Percentiles rank a stretch among this genome's conserved stretches.
Conservation (phyloP, 2,329 filamentous ascomycete species). For the Myriosclerotinia scirpicola region DNA sequence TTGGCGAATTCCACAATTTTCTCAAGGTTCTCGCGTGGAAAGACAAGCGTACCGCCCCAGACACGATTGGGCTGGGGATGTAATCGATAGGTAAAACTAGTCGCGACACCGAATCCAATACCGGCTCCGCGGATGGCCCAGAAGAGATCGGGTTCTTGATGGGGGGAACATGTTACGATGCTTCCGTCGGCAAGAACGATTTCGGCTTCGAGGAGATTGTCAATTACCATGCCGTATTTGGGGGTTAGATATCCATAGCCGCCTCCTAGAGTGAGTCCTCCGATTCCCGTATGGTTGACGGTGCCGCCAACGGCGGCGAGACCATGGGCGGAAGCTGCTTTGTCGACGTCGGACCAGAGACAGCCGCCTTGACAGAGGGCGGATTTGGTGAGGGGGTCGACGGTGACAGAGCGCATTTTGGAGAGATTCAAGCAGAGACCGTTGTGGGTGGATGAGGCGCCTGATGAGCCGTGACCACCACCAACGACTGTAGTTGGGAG, state of each 20-base stretch:
- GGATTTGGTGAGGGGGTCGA: conserved; percentile 24
- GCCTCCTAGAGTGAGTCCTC: conserved; percentile 20
- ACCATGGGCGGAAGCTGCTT: conserved; percentile 16
- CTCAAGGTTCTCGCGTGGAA: conserved; percentile 25
- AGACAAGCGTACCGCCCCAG: conserved; percentile 28
- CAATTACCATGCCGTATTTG: conserved; percentile 21
- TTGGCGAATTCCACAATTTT: conserved; percentile 29
- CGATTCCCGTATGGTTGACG: conserved; percentile 22
- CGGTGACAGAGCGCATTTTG: conserved; percentile 27
- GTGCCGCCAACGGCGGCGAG: conserved; percentile 20
- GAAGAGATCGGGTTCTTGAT: conserved; percentile 51
- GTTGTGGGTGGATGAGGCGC: conserved; percentile 9
- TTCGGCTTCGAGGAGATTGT: conserved; percentile 22
- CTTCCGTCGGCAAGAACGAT: conserved; percentile 18
- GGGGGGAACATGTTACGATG: conserved; percentile 46
- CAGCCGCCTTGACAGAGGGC: conserved; percentile 28
- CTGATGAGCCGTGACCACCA: conserved; percentile 19
- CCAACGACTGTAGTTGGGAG: conserved; percentile 13
- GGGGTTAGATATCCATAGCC: conserved; percentile 22
- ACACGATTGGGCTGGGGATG: conserved; percentile 47
- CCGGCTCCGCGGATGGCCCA: conserved; percentile 44
- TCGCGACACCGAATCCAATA: conserved; percentile 13
- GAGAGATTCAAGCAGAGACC: conserved; percentile 21
- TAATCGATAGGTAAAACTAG: conserved; percentile 21
- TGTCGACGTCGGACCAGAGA: conserved; percentile 27